A percentile compares a stretch with the other conserved stretches of the same genome.
phyloP scores from a whole-genome alignment of 371 early-diverging fungal genomes.

The Circinella minor region DNA sequence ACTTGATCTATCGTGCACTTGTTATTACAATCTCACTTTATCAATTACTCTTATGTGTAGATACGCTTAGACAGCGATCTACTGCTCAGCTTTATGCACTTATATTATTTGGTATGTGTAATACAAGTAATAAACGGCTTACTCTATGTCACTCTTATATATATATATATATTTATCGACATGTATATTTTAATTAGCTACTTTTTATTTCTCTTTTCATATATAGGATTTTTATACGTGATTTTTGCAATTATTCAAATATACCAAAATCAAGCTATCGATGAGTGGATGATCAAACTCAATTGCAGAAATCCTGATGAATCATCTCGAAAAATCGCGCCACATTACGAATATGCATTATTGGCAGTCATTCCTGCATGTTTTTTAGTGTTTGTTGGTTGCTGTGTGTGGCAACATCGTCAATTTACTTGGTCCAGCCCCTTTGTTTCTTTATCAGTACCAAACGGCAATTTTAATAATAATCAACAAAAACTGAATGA shows the following conservation, averaged over 20 bases:
- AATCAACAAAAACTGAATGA: no score
- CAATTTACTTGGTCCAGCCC: not conserved
- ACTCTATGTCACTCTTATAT: no score
- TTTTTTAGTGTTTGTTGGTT: slow-evolving; percentile 5
- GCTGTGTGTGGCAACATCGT: slow-evolving; percentile 1
- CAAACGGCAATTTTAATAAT: no score
- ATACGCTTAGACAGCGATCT: slow-evolving; percentile 13
- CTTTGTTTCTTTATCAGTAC: not conserved
- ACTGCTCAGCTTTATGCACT: slow-evolving; percentile 7
- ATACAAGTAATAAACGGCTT: no score
- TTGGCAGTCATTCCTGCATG: not conserved
- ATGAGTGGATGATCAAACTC: not conserved
- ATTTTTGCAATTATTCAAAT: slow-evolving; percentile 13
- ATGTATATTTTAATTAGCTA: not conserved
- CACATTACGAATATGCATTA: slow-evolving; percentile 11
- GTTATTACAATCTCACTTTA: slow-evolving; percentile 16
- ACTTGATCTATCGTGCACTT: slow-evolving; percentile 17
- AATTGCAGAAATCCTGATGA: not conserved
- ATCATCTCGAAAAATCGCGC: not conserved
- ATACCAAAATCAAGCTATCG: slow-evolving; percentile 2
- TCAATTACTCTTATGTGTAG: slow-evolving; percentile 17
- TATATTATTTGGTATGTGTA: slow-evolving; percentile 10
- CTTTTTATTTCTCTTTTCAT: not conserved
- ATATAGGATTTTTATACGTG: slow-evolving; percentile 6
- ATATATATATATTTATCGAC: no score